Percentiles rank a stretch among this genome's conserved stretches.
These are phyloP conservation scores for Filosporella fistucella DNA, from an alignment of 495 filamentous ascomycete species.

Conservation along the genomic window DNA sequence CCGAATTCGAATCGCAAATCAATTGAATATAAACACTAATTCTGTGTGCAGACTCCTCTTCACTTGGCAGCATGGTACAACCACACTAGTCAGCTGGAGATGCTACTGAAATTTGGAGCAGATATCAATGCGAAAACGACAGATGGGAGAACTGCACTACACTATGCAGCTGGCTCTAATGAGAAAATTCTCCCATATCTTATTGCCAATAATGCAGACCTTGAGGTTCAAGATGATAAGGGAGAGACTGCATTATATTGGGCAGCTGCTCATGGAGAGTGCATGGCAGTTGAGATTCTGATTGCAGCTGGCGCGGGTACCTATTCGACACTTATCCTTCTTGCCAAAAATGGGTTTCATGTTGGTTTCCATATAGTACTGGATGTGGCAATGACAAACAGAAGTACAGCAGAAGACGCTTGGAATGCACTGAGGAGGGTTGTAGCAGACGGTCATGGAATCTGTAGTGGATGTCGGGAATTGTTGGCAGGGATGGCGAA, in stretches of 20 bases:
- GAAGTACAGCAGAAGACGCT: no score
- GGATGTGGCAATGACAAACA: no score
- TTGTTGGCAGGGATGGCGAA: no score
- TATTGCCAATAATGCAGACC: slow-evolving; percentile 19
- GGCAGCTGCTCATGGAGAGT: neutral
- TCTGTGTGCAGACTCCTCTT: neutral
- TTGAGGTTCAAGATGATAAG: neutral
- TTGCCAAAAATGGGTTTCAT: neutral
- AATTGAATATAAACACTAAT: slow-evolving; percentile 14
- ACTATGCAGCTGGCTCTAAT: neutral
- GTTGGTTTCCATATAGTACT: neutral
- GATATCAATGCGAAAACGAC: slow-evolving; percentile 9
- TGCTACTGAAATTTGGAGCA: slow-evolving; percentile 22
- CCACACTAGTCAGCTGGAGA: slow-evolving; percentile 7
- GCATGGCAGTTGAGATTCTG: neutral
- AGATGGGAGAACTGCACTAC: neutral
- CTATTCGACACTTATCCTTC: neutral
- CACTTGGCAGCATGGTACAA: slow-evolving; percentile 5
- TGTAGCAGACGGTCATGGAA: no score
- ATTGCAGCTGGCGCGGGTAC: neutral
- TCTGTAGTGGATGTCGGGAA: no score
- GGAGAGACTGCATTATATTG: slow-evolving; percentile 1
- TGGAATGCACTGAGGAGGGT: no score
- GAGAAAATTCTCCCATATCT: slow-evolving; percentile 3
- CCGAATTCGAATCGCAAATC: slow-evolving; percentile 18